These are phyloP conservation scores for Golubevia sp. DNA, from an alignment of 1,284 basidiomycete genomes.

Conservation along the genomic window DNA sequence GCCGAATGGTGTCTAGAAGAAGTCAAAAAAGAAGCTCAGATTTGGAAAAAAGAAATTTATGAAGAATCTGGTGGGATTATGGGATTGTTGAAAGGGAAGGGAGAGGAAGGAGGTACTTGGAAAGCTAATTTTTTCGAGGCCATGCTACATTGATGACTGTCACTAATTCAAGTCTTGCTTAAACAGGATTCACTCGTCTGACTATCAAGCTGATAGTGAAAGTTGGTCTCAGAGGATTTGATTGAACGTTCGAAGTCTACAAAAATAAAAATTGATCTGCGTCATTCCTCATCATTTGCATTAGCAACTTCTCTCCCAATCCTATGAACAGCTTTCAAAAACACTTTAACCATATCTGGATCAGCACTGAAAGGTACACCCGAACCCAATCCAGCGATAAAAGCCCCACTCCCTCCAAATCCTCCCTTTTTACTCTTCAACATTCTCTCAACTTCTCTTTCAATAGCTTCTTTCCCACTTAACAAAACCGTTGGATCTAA, in stretches of 20 bases:
- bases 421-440: conserved; percentile 45
- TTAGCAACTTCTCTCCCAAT: conserved; percentile 40
- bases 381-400: conserved; percentile 56
- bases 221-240: too few species aligned
- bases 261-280: too few species aligned
- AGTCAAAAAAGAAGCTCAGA: conserved; percentile 78
- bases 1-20: conserved; percentile 82
- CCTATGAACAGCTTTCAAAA: conserved; percentile 51
- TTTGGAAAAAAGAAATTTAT: conserved; percentile 89
- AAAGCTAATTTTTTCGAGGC: too few species aligned
- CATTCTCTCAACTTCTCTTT: conserved; percentile 54
- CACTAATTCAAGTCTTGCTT: too few species aligned
- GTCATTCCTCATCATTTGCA: conserved; percentile 8
- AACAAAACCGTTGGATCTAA: conserved; percentile 57
- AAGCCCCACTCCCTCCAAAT: conserved; percentile 54
- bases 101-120: too few species aligned
- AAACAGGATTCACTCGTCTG: too few species aligned
- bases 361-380: conserved; percentile 60
- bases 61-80: too few species aligned
- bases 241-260: too few species aligned
- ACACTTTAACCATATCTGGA: conserved; percentile 49
- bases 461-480: conserved; percentile 52
- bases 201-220: too few species aligned
- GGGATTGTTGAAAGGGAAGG: too few species aligned
- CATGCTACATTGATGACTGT: too few species aligned